phyloP scores from a whole-genome alignment of 73 alveolate species.

The Paramecium primaurelia region DNA sequence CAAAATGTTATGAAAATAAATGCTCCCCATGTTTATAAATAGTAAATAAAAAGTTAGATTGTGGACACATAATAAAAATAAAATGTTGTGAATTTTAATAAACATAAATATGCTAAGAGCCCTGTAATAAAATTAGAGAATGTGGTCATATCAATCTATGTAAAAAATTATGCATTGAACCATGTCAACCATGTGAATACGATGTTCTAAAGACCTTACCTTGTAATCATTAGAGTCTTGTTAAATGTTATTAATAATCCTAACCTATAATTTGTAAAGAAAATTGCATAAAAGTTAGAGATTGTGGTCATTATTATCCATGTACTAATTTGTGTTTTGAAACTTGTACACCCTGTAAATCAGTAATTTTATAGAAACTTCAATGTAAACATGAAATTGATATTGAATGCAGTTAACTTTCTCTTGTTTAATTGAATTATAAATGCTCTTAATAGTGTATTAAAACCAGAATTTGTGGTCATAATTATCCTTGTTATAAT shows the following conservation, averaged over 20 bases:
- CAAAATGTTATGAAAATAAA: not conserved
- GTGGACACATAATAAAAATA: not conserved
- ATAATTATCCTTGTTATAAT: not conserved
- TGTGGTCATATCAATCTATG: not conserved
- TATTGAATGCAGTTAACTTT: not conserved
- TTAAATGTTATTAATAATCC: not conserved
- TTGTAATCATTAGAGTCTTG: not conserved
- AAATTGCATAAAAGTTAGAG: not conserved
- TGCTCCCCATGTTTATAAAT: not conserved
- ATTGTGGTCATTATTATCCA: not conserved
- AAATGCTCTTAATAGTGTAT: not conserved
- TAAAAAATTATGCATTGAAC: not conserved
- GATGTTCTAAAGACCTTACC: not conserved
- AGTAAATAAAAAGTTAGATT: not conserved
- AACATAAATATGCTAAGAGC: not conserved
- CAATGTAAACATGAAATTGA: not conserved
- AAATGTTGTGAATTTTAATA: not conserved
- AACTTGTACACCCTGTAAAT: not conserved
- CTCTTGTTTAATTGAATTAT: not conserved
- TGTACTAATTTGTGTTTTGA: not conserved
- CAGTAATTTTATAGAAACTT: not conserved
- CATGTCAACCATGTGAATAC: not conserved
- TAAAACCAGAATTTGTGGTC: not conserved
- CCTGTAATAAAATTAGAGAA: not conserved
- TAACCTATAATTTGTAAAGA: not conserved